A percentile compares a stretch with the other conserved stretches of the same genome.
Evolutionary conservation across 164 flowering plant species (phyloP).

Genomic region (Nymphaea colorata): DNA sequence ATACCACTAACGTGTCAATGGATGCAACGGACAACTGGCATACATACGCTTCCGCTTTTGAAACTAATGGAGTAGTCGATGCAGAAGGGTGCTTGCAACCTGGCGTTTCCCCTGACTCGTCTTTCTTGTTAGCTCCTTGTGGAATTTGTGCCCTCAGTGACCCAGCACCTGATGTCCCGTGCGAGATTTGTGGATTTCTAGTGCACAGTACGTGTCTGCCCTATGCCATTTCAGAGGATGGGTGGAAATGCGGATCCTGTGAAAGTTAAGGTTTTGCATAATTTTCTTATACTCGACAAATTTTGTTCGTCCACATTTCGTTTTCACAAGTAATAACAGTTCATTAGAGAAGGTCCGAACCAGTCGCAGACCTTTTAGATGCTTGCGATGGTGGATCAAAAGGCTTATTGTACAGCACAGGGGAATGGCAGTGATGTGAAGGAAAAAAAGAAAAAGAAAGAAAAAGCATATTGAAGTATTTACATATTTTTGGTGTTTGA

Average conservation of each 20-base stretch:
- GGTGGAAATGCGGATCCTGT: conserved; percentile 80
- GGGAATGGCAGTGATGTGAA: background rate
- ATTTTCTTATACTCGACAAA: background rate
- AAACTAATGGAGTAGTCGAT: conserved; percentile 12
- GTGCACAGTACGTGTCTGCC: conserved; percentile 73
- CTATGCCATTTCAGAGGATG: conserved; percentile 14
- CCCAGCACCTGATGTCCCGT: conserved; percentile 53
- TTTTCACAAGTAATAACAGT: background rate
- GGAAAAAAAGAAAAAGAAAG: background rate
- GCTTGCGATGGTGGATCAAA: background rate
- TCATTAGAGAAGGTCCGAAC: background rate
- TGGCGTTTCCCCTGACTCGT: conserved; percentile 6
- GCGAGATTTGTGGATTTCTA: conserved; percentile 44
- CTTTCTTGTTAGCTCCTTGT: conserved; percentile 22
- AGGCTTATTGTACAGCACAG: background rate
- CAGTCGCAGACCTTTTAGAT: background rate
- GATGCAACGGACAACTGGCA: conserved; percentile 21
- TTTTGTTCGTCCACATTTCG: background rate
- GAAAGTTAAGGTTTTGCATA: conserved; percentile 35
- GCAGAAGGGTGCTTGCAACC: conserved; percentile 13
- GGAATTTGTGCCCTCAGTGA: conserved; percentile 28
- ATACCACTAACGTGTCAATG: conserved; percentile 17
- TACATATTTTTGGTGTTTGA: background rate
- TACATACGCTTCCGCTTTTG: conserved; percentile 10
- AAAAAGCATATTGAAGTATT: no score